A percentile compares a stretch with the other conserved stretches of the same genome.
phyloP scores from a whole-genome alignment of 2,329 filamentous ascomycete genomes.

The Colletotrichum tabaci region DNA sequence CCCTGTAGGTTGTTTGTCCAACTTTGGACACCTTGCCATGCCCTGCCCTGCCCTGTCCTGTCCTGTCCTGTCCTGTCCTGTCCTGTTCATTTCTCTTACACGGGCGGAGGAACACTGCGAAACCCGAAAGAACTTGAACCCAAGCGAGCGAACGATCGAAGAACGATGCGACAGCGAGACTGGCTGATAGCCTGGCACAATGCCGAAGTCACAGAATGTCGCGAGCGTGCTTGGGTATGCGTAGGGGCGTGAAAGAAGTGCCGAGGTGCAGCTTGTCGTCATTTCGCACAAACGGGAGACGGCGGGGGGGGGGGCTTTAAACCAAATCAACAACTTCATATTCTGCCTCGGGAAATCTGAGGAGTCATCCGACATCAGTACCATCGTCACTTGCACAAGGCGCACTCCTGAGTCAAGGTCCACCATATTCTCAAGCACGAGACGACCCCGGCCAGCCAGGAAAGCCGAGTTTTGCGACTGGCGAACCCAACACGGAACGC shows the following conservation, averaged over 20 bases:
- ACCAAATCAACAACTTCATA: neutral
- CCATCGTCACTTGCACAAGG: neutral
- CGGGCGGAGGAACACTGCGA: neutral
- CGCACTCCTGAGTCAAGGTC: neutral
- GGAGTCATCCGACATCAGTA: neutral
- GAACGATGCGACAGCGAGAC: slow-evolving; percentile 14
- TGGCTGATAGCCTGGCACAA: neutral
- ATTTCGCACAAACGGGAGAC: slow-evolving; percentile 12
- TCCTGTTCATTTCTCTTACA: slow-evolving; percentile 7
- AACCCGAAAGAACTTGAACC: neutral
- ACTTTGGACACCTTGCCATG: slow-evolving; percentile 1
- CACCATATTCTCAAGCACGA: neutral
- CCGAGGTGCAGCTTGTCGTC: slow-evolving; percentile 17
- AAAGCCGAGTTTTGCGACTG: neutral
- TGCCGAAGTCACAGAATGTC: slow-evolving; percentile 13
- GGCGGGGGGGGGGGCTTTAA: slow-evolving; percentile 12
- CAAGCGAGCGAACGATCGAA: neutral
- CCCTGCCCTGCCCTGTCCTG: neutral
- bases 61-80: neutral
- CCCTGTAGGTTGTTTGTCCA: slow-evolving; percentile 24
- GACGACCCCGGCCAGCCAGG: neutral
- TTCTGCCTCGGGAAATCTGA: neutral
- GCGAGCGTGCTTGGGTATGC: slow-evolving; percentile 3
- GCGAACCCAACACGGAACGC: neutral
- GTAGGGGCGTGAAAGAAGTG: slow-evolving; percentile 13